Conservation (phyloP, 148 eudicot genomes). For the Camellia granthamiana region DNA sequence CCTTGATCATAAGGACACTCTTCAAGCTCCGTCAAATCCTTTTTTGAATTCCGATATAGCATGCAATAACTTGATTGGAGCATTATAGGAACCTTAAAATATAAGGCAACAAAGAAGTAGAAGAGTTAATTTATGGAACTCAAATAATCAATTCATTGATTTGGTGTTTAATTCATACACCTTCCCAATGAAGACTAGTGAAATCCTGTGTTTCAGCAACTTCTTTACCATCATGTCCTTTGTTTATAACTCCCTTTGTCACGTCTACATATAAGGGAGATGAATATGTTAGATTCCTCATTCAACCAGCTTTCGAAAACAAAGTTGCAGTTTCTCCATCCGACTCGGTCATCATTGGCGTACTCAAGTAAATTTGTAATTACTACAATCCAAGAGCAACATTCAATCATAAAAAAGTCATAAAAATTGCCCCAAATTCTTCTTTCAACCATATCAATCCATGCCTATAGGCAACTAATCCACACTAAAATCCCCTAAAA, state of each 20-base stretch:
- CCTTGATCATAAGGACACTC: too few relatives aligned
- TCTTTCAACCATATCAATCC: neutral
- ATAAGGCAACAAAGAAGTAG: neutral
- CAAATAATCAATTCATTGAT: neutral
- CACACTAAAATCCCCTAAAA: too few relatives aligned
- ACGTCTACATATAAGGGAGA: conserved; percentile 95
- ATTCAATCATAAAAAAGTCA: neutral
- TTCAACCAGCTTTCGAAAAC: conserved; percentile 90
- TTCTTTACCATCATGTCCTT: conserved; percentile 95
- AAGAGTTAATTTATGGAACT: conserved; percentile 3
- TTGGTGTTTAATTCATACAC: conserved; percentile 23
- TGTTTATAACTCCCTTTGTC: conserved; percentile 68
- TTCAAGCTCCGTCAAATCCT: too few relatives aligned
- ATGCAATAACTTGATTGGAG: too few relatives aligned
- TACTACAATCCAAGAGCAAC: conserved; percentile 5
- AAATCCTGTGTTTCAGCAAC: conserved; percentile 83
- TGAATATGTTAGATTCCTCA: conserved; percentile 87
- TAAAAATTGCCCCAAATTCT: neutral
- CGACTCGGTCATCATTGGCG: conserved; percentile 48
- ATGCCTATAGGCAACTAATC: too few relatives aligned
- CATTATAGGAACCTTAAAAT: too few relatives aligned
- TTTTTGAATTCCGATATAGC: too few relatives aligned
- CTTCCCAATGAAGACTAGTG: conserved; percentile 94
- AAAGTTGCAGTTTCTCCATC: conserved; percentile 80
- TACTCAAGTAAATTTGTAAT: conserved; percentile 72